Conservation (phyloP, 495 filamentous ascomycete genomes). For the Parathielavia appendiculata region DNA sequence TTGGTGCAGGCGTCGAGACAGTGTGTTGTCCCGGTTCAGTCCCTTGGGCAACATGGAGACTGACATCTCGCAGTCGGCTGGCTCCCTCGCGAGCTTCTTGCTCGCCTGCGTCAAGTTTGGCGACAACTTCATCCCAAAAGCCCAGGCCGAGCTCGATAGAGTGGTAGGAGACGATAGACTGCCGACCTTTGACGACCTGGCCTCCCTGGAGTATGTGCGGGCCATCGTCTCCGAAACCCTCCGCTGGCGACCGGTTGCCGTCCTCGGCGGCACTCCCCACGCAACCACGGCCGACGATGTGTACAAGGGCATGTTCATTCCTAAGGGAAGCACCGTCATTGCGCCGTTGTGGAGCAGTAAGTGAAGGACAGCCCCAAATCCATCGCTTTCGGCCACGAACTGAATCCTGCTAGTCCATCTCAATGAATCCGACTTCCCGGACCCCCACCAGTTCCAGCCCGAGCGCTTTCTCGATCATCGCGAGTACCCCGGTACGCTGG, state of each 20-base stretch:
- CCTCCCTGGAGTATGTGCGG: constrained; percentile 40
- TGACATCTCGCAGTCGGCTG: constrained; percentile 40
- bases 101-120: constrained; percentile 53
- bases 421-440: constrained; percentile 54
- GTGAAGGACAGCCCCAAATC: constrained; percentile 14
- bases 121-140: constrained; percentile 40
- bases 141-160: constrained; percentile 52
- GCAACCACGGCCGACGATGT: constrained; percentile 52
- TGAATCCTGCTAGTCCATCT: constrained; percentile 40
- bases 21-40: constrained; percentile 33
- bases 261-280: constrained; percentile 54
- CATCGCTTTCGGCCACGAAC: constrained; percentile 15
- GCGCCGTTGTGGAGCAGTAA: constrained; percentile 44
- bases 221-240: constrained; percentile 50
- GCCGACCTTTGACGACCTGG: constrained; percentile 46
- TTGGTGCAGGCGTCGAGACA: constrained; percentile 63
- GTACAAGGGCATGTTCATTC: constrained; percentile 51
- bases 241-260: constrained; percentile 47
- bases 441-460: constrained; percentile 48
- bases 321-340: constrained; percentile 51
- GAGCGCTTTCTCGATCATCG: constrained; percentile 40
- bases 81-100: constrained; percentile 49
- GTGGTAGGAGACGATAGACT: constrained; percentile 48
- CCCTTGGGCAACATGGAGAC: constrained; percentile 31
- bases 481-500: constrained; percentile 48